These are phyloP conservation scores for Hymenoscyphus infarciens DNA, from an alignment of 2,329 filamentous ascomycete species.

Conservation along the genomic window DNA sequence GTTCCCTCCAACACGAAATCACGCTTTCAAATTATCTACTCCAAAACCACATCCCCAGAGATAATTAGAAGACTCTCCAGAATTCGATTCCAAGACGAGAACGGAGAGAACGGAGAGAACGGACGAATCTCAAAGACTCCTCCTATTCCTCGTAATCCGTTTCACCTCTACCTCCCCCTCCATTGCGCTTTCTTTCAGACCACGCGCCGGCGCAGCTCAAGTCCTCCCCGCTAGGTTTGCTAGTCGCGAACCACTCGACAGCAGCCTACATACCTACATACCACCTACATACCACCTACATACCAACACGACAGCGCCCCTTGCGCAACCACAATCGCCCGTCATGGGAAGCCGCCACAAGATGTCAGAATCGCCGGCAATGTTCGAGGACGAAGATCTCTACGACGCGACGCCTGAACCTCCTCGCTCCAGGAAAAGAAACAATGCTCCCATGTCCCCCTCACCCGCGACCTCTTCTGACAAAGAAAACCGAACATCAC, in stretches of 20 bases:
- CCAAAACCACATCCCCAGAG: not conserved
- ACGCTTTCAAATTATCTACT: not conserved
- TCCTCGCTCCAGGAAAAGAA: conserved; percentile 13
- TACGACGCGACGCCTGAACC: conserved; percentile 34
- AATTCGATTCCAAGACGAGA: not conserved
- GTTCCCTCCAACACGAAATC: not conserved
- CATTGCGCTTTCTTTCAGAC: not conserved
- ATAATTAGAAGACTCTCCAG: not conserved
- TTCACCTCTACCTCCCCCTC: not conserved
- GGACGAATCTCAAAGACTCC: not conserved
- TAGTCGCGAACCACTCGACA: not conserved
- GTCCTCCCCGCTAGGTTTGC: not conserved
- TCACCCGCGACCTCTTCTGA: conserved; percentile 41
- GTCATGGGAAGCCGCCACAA: conserved; percentile 17
- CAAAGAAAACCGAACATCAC: conserved; percentile 44
- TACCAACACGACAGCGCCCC: not conserved
- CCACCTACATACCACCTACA: too few relatives aligned
- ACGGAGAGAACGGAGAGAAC: too few relatives aligned
- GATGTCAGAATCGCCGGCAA: conserved; percentile 31
- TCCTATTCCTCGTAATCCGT: not conserved
- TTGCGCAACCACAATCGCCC: not conserved
- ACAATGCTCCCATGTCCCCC: conserved; percentile 30
- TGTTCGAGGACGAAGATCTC: conserved; percentile 28
- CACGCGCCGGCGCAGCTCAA: not conserved
- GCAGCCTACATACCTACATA: not conserved